phyloP scores from a whole-genome alignment of 1,139 yeast species.

The Hemisphaericaspora subhashii region DNA sequence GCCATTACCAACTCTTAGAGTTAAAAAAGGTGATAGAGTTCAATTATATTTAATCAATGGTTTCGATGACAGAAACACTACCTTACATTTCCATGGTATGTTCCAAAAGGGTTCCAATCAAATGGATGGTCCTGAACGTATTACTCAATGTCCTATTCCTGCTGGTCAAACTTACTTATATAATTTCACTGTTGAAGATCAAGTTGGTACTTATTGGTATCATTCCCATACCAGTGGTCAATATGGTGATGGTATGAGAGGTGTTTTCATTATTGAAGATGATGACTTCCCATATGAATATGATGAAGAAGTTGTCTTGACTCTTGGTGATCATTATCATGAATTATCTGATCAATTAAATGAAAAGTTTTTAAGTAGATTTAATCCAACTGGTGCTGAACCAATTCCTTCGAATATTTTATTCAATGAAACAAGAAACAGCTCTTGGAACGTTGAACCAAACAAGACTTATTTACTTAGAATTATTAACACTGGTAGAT shows the following conservation, averaged over 20 bases:
- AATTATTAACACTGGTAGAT: slow-evolving; percentile 65
- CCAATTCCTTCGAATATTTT: slow-evolving; percentile 70
- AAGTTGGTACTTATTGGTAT: slow-evolving; percentile 78
- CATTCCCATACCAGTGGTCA: slow-evolving; percentile 81
- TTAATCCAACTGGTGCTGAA: slow-evolving; percentile 82
- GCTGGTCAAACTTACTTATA: slow-evolving; percentile 64
- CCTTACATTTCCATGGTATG: slow-evolving; percentile 77
- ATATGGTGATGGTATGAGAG: slow-evolving; percentile 77
- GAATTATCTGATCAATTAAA: slow-evolving; percentile 47
- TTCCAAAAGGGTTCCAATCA: slow-evolving; percentile 59
- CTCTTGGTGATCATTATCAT: slow-evolving; percentile 66
- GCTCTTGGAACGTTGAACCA: slow-evolving; percentile 57
- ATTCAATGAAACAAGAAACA: slow-evolving; percentile 63
- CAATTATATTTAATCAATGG: slow-evolving; percentile 59
- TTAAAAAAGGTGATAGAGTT: slow-evolving; percentile 63
- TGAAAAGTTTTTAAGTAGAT: slow-evolving; percentile 53
- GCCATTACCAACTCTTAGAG: slow-evolving; percentile 73
- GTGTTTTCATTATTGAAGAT: slow-evolving; percentile 68
- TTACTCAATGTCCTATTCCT: slow-evolving; percentile 76
- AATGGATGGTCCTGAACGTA: slow-evolving; percentile 80
- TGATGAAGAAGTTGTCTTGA: slow-evolving; percentile 60
- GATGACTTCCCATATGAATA: slow-evolving; percentile 55
- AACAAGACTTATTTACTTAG: slow-evolving; percentile 64
- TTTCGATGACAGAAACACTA: slow-evolving; percentile 52
- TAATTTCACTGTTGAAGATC: slow-evolving; percentile 63